Percentiles rank a stretch among this genome's conserved stretches.
Evolutionary conservation across 768 basidiomycete genomes (phyloP).

Genomic region (Mycena olivaceomarginata): DNA sequence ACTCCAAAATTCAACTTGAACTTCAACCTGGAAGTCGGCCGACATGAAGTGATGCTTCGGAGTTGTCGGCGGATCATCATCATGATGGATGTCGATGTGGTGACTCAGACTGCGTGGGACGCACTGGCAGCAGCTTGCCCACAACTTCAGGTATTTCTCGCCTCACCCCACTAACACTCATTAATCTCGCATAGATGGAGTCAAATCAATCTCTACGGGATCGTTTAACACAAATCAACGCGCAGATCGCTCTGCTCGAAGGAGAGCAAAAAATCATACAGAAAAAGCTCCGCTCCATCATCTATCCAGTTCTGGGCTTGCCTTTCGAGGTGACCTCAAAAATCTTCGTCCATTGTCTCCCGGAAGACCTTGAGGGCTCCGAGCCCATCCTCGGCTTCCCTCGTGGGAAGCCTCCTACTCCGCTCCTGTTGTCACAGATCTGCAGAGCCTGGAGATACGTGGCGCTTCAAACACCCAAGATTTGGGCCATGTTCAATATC

Average conservation of each 20-base stretch:
- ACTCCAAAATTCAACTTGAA: too few relatives aligned
- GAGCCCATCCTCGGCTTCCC: neutral
- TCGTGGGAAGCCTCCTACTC: neutral
- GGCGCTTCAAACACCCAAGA: neutral
- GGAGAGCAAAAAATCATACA: constrained; percentile 12
- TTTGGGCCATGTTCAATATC: constrained; percentile 13
- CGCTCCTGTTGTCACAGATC: neutral
- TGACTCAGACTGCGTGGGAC: too few relatives aligned
- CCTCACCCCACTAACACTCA: too few relatives aligned
- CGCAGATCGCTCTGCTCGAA: constrained; percentile 8
- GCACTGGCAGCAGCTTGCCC: too few relatives aligned
- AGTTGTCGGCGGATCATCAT: too few relatives aligned
- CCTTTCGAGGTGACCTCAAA: constrained; percentile 2
- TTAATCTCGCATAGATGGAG: neutral
- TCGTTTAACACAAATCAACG: constrained; percentile 17
- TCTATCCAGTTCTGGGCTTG: constrained; percentile 5
- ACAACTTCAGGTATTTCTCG: too few relatives aligned
- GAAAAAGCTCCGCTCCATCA: neutral
- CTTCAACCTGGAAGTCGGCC: too few relatives aligned
- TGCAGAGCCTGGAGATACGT: constrained; percentile 23
- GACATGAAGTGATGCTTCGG: too few relatives aligned
- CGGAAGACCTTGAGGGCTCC: neutral
- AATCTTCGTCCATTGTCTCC: constrained; percentile 10
- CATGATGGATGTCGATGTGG: too few relatives aligned
- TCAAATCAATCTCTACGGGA: constrained; percentile 14